Evolutionary conservation across 1,284 basidiomycete genomes (phyloP), one percentile per base, ranked within the genome.

Genomic region (Cutaneotrichosporon spelunceum): DNA sequence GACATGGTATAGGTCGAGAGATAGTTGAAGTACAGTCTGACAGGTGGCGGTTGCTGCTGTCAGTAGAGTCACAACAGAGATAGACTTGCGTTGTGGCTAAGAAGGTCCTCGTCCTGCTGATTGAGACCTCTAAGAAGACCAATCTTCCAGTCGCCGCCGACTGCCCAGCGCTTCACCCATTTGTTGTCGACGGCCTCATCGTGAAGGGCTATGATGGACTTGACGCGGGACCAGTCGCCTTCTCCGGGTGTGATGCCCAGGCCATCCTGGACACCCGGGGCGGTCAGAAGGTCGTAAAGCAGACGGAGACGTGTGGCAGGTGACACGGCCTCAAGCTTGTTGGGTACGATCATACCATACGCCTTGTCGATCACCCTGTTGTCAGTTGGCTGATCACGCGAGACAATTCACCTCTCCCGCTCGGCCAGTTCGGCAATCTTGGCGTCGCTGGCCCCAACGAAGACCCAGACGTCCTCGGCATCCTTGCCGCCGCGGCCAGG

Each of bases 1-100:
- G 87, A 86, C 42, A 84, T 83, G 0, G 91, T 89, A 80, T 97
- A 97, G 61, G 85, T 85, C 3, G 87, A 85, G 11, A 97, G 83
- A 80, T 94, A 96, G 57, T 86, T 85, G 77, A 94, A 96, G 79
- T 97, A 96, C 27, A 94, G 84, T n/a, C 91, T 90, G 16, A 95
- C 82, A 0, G 86, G 83, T 70, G 92, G 91, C 16, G 93, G 91
- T 72, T 93, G 93, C 86, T 93, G 66, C n/a, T 39, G 23, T 49
- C 56, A 49, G 56, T 14, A 21, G 33, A 24, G 44, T 13, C 50
- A n/a, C n/a, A 34, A 7, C 19, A 83, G 59, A 89, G 11, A 4
- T 16, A n/a, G 83, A 59, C 68, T 62, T 49, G 74, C 74, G 61
- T 76, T 69, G 27, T 67, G 54, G 30, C 70, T 69, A 2, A 78